Conservation (phyloP, 331 rosid genomes). For the Stylosanthes scabra region DNA sequence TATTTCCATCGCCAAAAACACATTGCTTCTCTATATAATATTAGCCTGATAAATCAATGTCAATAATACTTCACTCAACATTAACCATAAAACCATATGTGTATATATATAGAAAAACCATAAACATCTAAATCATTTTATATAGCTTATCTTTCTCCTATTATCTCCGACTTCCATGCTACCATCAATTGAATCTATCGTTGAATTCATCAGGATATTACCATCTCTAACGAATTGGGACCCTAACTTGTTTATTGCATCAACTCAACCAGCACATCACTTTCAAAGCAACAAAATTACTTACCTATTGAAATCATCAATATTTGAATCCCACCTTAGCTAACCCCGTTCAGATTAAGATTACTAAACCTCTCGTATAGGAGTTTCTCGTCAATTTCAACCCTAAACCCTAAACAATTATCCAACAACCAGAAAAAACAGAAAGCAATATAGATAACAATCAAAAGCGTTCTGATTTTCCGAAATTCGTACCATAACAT, state of each 20-base stretch:
- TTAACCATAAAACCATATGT: neutral
- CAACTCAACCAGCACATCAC: neutral
- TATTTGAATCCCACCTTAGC: neutral
- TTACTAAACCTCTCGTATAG: neutral
- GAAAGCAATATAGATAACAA: neutral
- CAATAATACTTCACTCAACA: neutral
- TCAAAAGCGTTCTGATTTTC: neutral
- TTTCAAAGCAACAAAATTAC: neutral
- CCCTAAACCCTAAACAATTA: neutral
- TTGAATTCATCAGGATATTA: neutral
- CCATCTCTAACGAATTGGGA: neutral
- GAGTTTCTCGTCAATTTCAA: neutral
- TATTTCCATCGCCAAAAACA: neutral
- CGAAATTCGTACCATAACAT: constrained; percentile 47
- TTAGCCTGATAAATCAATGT: neutral
- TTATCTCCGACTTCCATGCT: neutral
- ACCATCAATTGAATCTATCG: neutral
- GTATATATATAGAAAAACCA: neutral
- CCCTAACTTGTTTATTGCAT: neutral
- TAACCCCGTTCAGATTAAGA: neutral
- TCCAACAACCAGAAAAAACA: neutral
- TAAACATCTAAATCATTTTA: too few relatives aligned
- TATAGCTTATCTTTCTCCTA: too few relatives aligned
- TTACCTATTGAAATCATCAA: too few relatives aligned
- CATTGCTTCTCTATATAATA: neutral